Evolutionary conservation across 768 basidiomycete genomes (phyloP).

Genomic region (Boletus bicolor): DNA sequence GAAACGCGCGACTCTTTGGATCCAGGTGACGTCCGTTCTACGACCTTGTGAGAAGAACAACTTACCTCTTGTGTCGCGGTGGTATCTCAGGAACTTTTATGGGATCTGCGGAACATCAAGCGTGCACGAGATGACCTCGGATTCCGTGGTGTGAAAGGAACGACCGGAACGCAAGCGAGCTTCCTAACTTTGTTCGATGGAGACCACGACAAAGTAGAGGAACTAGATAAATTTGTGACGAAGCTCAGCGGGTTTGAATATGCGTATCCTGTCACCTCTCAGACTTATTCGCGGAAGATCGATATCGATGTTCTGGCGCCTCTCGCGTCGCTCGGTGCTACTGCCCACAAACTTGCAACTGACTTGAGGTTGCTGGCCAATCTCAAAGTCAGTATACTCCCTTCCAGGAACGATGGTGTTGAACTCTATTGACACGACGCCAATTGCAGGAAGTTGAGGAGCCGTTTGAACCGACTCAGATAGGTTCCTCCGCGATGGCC

Average conservation of each 20-base stretch:
- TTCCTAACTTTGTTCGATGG: constrained; percentile 94
- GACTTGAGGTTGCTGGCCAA: constrained; percentile 93
- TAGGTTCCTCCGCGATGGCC: constrained; percentile 96
- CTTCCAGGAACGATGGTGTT: not conserved
- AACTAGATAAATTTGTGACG: constrained; percentile 85
- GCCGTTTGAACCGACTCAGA: constrained; percentile 98
- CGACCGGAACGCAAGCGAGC: constrained; percentile 96
- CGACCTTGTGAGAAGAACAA: not conserved
- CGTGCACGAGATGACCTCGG: constrained; percentile 89
- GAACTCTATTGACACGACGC: constrained; percentile 1
- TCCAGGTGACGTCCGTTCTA: constrained; percentile 56
- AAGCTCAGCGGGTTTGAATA: constrained; percentile 89
- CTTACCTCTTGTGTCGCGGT: not conserved
- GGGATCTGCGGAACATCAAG: constrained; percentile 93
- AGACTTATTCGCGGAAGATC: constrained; percentile 98
- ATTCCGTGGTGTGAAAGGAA: constrained; percentile 99
- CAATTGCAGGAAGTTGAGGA: constrained; percentile 85
- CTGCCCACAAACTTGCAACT: constrained; percentile 97
- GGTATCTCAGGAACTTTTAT: constrained; percentile 71
- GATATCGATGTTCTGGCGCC: constrained; percentile 91
- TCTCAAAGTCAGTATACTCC: constrained; percentile 58
- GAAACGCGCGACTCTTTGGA: constrained; percentile 94
- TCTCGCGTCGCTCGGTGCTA: constrained; percentile 86
- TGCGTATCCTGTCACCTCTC: constrained; percentile 96
- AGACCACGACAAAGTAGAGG: constrained; percentile 91